Evolutionary conservation across 257 asterid species (phyloP).

Genomic region (Nemophila menziesii): DNA sequence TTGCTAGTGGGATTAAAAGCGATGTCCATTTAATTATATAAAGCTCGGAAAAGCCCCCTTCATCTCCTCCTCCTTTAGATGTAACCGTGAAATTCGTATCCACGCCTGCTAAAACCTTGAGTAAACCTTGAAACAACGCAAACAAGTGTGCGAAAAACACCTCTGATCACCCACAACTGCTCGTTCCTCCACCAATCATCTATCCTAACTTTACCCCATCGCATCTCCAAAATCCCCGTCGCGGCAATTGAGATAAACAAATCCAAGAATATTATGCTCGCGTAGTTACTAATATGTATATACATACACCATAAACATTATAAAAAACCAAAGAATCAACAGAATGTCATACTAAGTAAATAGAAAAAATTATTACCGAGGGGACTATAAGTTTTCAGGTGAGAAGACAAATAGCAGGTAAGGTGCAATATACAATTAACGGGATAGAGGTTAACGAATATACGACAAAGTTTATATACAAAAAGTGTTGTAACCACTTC

Average conservation of each 20-base stretch:
- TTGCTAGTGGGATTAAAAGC: conserved; percentile 57
- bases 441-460: conserved; percentile 92
- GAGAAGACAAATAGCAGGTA: conserved; percentile 90
- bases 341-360: neutral
- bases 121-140: conserved; percentile 79
- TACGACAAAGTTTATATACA: conserved; percentile 76
- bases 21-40: conserved; percentile 84
- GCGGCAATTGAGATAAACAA: conserved; percentile 74
- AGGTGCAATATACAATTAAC: conserved; percentile 66
- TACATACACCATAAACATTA: neutral
- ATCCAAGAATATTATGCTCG: conserved; percentile 60
- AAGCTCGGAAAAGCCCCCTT: conserved; percentile 60
- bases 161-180: conserved; percentile 97
- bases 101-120: conserved; percentile 82
- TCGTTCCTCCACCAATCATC: conserved; percentile 98
- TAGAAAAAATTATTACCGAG: conserved; percentile 32
- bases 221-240: conserved; percentile 86
- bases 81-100: conserved; percentile 80
- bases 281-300: conserved; percentile 76
- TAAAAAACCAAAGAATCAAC: neutral
- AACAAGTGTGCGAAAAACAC: conserved; percentile 70
- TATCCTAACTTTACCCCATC: conserved; percentile 81
- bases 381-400: conserved; percentile 88
- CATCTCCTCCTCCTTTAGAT: conserved; percentile 80
- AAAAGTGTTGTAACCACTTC: conserved; percentile 64